A percentile compares a stretch with the other conserved stretches of the same genome.
phyloP scores from a whole-genome alignment of 1,139 yeast species.

The Candida neerlandica region DNA sequence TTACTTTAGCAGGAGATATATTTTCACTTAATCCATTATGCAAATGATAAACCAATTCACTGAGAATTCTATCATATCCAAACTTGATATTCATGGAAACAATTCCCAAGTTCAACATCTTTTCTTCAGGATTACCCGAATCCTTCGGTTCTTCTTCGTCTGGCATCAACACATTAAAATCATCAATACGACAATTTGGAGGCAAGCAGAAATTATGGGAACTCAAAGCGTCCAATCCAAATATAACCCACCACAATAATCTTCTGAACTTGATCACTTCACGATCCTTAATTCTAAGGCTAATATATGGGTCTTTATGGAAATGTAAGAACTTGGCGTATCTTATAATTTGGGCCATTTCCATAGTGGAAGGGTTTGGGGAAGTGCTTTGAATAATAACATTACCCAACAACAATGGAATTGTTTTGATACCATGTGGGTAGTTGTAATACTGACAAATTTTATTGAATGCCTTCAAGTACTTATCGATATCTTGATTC shows the following conservation, averaged over 20 bases:
- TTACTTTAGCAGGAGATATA: constrained; percentile 42
- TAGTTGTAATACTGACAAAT: constrained; percentile 54
- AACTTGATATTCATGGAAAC: constrained; percentile 56
- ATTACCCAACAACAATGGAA: constrained; percentile 50
- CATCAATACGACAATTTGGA: constrained; percentile 56
- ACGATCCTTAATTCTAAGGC: constrained; percentile 50
- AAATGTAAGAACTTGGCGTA: constrained; percentile 58
- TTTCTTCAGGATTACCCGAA: constrained; percentile 24
- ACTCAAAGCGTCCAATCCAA: constrained; percentile 59
- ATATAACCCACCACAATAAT: constrained; percentile 67
- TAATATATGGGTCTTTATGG: constrained; percentile 59
- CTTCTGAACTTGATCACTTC: constrained; percentile 55
- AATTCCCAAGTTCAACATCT: constrained; percentile 37
- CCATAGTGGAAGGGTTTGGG: constrained; percentile 58
- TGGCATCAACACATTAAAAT: constrained; percentile 59
- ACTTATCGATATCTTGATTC: constrained; percentile 52
- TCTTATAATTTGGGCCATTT: constrained; percentile 50
- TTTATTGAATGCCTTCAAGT: constrained; percentile 49
- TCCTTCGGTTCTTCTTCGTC: constrained; percentile 46
- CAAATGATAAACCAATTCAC: constrained; percentile 50
- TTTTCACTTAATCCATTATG: constrained; percentile 42
- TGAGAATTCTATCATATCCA: constrained; percentile 52
- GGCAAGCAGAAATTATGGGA: constrained; percentile 60
- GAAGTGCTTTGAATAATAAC: constrained; percentile 57
- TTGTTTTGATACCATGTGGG: constrained; percentile 53